Evolutionary conservation across 768 basidiomycete genomes (phyloP), one percentile per base, ranked within the genome.

Genomic region (Chiua virens): DNA sequence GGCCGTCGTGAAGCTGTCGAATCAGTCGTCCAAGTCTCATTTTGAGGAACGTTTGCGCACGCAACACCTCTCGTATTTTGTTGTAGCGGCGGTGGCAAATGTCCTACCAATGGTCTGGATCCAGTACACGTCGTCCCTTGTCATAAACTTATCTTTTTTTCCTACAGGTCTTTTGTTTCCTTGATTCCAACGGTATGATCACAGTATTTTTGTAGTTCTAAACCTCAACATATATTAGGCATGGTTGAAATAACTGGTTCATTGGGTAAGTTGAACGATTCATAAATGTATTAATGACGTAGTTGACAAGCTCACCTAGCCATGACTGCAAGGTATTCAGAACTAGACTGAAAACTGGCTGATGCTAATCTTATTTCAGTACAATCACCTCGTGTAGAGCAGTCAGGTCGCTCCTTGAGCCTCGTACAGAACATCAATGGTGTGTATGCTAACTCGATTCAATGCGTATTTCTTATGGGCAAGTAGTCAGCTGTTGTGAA

Each of bases 11-110:
- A 57, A 54, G 10, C 32, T 67, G 21, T 57, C 54, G 20, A 52
- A 34, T 42, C 47, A 51, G 6, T 36, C 47, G 6, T 57, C 50
- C 0, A 42, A 37, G 11, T 63, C 53, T 20, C 50, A 47, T 1
- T 28, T 66, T 25, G 43, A 9, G 21, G 54, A 50, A 17, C 52
- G 45, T n/a, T 27, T 66, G 25, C 43, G 30, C 21, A 13, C 36
- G 1, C 65, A 65, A 39, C 63, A 56, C 11, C 18, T 65, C 13
- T 8, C 45, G 14, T 60, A 67, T 40, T 60, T 59, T 14, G 34
- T 23, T 4, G 37, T 66, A 13, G 52, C 47, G 3, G 49, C 58
- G 3, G 5, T 57, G 4, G 36, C 53, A 22, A 57, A 57, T 32
- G 23, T 57, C 14, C 36, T 49, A 20, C 49, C 59, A n/a, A 53